These are phyloP conservation scores for Juncus effusus DNA, from an alignment of 176 grass and related monocot genomes.

Conservation along the genomic window DNA sequence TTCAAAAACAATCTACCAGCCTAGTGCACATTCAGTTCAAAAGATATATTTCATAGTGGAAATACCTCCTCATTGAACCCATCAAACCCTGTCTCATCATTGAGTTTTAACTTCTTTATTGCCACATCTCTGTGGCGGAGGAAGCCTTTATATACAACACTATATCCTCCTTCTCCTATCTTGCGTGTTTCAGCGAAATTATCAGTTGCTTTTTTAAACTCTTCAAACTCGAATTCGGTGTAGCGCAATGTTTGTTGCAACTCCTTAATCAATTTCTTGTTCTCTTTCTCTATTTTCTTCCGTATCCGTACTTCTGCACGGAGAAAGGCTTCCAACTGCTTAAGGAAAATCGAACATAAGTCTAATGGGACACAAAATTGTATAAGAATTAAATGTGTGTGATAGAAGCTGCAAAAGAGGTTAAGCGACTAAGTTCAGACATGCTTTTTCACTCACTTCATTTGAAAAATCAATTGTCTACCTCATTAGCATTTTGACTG, in stretches of 20 bases:
- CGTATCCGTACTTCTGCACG: slow-evolving; percentile 49
- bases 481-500: too few species aligned
- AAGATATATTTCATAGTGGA: slow-evolving; percentile 10
- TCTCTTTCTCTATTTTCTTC: slow-evolving; percentile 49
- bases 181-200: slow-evolving; percentile 51
- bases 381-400: too few species aligned
- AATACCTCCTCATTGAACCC: slow-evolving; percentile 73
- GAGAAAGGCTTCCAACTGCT: slow-evolving; percentile 36
- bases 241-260: slow-evolving; percentile 38
- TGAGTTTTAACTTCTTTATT: slow-evolving; percentile 61
- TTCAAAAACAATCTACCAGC: slow-evolving; percentile 10
- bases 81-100: slow-evolving; percentile 51
- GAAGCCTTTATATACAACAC: slow-evolving; percentile 64
- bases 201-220: slow-evolving; percentile 58
- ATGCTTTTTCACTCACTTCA: too few species aligned
- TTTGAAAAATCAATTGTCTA: too few species aligned
- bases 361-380: too few species aligned
- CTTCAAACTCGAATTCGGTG: slow-evolving; percentile 43
- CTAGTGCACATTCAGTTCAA: slow-evolving; percentile 23
- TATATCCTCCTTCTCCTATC: slow-evolving; percentile 69
- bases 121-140: slow-evolving; percentile 56
- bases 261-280: slow-evolving; percentile 34
- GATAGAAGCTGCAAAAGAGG: too few species aligned
- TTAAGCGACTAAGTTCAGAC: too few species aligned
- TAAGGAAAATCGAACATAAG: slow-evolving; percentile 20